These are phyloP conservation scores for Sporobolus alterniflorus DNA, from an alignment of 202 grass and related monocot genomes.

Conservation along the genomic window DNA sequence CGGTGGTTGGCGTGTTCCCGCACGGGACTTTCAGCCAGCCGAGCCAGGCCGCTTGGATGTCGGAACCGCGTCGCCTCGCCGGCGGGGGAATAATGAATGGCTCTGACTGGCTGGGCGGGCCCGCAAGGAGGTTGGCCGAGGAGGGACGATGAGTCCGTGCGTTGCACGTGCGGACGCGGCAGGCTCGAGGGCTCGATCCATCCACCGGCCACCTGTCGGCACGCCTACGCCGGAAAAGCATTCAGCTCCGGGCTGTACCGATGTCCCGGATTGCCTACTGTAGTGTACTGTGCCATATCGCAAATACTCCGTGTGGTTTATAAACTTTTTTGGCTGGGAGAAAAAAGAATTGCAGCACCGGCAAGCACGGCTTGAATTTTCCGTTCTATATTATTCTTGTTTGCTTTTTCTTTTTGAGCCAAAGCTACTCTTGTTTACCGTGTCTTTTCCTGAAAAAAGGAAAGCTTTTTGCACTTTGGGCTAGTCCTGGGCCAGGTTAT, in stretches of 20 bases:
- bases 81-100: not conserved
- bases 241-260: not conserved
- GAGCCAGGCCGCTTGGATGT: not conserved
- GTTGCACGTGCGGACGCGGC: not conserved
- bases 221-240: not conserved
- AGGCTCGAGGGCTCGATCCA: not conserved
- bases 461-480: not conserved
- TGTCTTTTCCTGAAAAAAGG: not conserved
- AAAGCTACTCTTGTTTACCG: too few relatives aligned
- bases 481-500: not conserved
- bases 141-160: not conserved
- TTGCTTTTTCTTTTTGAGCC: too few relatives aligned
- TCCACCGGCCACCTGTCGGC: not conserved
- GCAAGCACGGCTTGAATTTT: too few relatives aligned
- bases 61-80: constrained; percentile 31
- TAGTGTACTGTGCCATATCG: too few relatives aligned
- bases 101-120: not conserved
- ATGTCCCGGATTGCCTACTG: too few relatives aligned
- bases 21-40: constrained; percentile 30
- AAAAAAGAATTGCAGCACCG: too few relatives aligned
- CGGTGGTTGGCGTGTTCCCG: constrained; percentile 33
- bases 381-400: too few relatives aligned
- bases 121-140: not conserved
- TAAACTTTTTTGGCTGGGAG: too few relatives aligned
- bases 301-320: too few relatives aligned